A percentile compares a stretch with the other conserved stretches of the same genome.
Evolutionary conservation across 768 basidiomycete genomes (phyloP).

Genomic region (Hirschioporus abietinus): DNA sequence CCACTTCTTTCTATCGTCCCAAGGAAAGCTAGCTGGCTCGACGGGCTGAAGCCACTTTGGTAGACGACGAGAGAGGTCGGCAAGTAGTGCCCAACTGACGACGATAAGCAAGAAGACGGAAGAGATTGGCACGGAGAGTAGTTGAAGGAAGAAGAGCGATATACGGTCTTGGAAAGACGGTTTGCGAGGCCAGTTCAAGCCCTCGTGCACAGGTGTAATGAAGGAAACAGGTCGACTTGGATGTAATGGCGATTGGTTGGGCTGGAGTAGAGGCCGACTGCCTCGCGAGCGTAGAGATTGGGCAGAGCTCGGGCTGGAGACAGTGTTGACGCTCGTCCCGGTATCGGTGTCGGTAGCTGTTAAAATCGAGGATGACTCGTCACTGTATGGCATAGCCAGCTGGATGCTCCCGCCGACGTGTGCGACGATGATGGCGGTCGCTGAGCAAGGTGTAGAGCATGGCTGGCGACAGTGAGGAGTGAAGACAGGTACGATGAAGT

Average conservation of each 20-base stretch:
- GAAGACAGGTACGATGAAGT: background rate
- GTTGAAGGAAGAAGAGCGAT: constrained; percentile 9
- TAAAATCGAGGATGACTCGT: too few relatives aligned
- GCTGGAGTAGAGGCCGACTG: background rate
- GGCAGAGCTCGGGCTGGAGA: too few relatives aligned
- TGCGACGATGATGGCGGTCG: background rate
- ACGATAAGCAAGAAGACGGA: constrained; percentile 35
- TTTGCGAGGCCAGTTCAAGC: background rate
- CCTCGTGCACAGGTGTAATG: background rate
- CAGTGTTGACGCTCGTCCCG: too few relatives aligned
- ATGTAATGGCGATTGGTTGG: too few relatives aligned
- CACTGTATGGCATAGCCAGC: too few relatives aligned
- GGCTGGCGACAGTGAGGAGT: too few relatives aligned
- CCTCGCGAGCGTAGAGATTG: background rate
- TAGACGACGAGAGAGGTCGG: constrained; percentile 13
- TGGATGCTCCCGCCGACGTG: background rate
- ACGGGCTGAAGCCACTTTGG: constrained; percentile 15
- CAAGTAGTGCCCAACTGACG: constrained; percentile 34
- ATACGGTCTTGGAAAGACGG: constrained; percentile 2
- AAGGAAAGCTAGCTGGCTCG: constrained; percentile 22
- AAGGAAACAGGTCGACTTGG: background rate
- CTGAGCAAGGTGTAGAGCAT: too few relatives aligned
- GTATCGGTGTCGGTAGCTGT: too few relatives aligned
- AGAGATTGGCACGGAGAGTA: constrained; percentile 22
- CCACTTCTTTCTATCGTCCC: constrained; percentile 36